Conservation (phyloP, 2,329 filamentous ascomycete species). For the Trichoderma koningii region DNA sequence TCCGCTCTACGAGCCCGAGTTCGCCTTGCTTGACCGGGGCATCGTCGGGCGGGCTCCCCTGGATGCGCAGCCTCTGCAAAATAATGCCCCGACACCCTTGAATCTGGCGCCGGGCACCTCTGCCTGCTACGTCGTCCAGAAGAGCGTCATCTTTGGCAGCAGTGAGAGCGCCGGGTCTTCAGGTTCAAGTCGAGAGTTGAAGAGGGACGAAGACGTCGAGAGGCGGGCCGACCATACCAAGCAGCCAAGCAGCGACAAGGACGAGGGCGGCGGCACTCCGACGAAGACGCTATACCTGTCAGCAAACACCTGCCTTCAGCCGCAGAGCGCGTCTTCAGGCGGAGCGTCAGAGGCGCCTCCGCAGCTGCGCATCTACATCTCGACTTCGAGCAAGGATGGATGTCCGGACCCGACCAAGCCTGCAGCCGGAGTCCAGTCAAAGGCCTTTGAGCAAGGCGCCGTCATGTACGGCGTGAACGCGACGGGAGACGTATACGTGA, state of each 20-base stretch:
- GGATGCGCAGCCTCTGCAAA: constrained; percentile 54
- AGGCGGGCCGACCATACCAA: not conserved
- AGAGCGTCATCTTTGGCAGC: constrained; percentile 34
- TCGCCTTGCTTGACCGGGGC: constrained; percentile 61
- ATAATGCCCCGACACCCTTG: constrained; percentile 63
- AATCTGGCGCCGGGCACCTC: constrained; percentile 65
- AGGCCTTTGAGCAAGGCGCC: constrained; percentile 67
- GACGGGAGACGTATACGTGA: constrained; percentile 71
- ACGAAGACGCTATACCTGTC: constrained; percentile 70
- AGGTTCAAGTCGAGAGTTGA: constrained; percentile 27
- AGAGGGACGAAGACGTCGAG: constrained; percentile 3
- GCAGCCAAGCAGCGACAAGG: constrained; percentile 29
- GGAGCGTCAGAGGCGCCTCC: constrained; percentile 50
- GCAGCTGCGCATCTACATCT: constrained; percentile 79
- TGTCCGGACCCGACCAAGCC: constrained; percentile 35
- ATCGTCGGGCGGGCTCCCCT: constrained; percentile 63
- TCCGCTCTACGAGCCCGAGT: constrained; percentile 59
- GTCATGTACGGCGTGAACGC: constrained; percentile 64
- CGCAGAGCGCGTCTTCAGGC: constrained; percentile 45
- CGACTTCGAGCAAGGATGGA: constrained; percentile 47
- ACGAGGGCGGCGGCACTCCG: constrained; percentile 35
- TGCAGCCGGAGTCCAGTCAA: constrained; percentile 33
- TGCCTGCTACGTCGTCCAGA: constrained; percentile 46
- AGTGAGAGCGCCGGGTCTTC: constrained; percentile 27
- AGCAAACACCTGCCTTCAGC: constrained; percentile 83